Evolutionary conservation across 148 eudicot genomes (phyloP).

Genomic region (Chenopodium quinoa): DNA sequence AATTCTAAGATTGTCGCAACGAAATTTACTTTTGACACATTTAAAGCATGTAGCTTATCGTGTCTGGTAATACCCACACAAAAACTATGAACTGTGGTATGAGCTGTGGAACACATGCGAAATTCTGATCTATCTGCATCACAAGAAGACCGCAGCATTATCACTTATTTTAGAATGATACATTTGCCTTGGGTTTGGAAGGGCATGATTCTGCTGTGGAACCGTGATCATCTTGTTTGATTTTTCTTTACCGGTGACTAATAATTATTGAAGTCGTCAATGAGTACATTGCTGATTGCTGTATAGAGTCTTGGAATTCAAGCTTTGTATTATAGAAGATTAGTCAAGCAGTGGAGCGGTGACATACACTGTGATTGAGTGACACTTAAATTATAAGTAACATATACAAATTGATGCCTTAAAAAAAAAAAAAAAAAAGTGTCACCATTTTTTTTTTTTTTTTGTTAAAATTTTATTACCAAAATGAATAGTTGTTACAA

Average conservation of each 20-base stretch:
- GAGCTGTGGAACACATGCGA: background rate
- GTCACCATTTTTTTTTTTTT: no score
- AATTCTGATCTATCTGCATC: background rate
- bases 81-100: background rate
- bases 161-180: background rate
- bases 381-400: no score
- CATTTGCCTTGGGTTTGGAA: background rate
- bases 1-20: background rate
- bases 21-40: background rate
- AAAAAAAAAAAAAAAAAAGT: no score
- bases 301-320: no score
- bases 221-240: background rate
- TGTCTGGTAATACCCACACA: background rate
- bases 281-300: no score
- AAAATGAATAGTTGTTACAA: no score
- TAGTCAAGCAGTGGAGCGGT: no score
- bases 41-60: background rate
- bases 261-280: background rate
- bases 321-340: no score
- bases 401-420: no score
- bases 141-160: background rate
- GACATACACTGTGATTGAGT: no score
- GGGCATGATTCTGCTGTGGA: background rate
- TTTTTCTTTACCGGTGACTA: background rate
- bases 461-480: no score